A percentile compares a stretch with the other conserved stretches of the same genome.
These are phyloP conservation scores for Eucalyptus fibrosa DNA, from an alignment of 345 rosid species.

Conservation along the genomic window DNA sequence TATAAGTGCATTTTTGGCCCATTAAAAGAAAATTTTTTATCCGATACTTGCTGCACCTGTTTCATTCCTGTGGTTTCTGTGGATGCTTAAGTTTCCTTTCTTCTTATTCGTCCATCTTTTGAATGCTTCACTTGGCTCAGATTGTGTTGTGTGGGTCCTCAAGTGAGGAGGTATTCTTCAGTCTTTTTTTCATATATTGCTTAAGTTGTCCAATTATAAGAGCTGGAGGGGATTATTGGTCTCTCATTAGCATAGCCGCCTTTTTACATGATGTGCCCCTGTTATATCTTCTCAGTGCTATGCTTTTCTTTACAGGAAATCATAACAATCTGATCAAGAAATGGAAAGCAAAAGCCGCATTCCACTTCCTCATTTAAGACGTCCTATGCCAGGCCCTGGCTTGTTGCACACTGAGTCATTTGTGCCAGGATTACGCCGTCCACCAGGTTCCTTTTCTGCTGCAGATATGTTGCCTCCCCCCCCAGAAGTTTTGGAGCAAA, in stretches of 20 bases:
- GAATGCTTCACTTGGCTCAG: neutral
- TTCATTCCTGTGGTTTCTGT: neutral
- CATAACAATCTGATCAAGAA: neutral
- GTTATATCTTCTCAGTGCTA: neutral
- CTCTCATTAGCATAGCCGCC: neutral
- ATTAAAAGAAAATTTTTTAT: neutral
- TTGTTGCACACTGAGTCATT: conserved; percentile 44
- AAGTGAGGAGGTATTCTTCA: neutral
- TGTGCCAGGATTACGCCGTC: conserved; percentile 34
- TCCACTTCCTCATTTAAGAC: conserved; percentile 62
- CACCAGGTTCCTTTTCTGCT: conserved; percentile 40
- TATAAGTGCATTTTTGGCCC: neutral
- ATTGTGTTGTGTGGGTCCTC: neutral
- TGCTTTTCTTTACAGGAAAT: conserved; percentile 1
- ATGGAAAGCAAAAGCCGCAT: conserved; percentile 87
- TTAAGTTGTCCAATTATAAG: neutral
- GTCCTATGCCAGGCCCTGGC: conserved; percentile 52
- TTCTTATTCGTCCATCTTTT: neutral
- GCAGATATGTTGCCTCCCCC: conserved; percentile 74
- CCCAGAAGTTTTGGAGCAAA: conserved; percentile 81
- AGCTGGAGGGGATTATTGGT: neutral
- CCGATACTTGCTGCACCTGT: neutral
- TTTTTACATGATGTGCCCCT: neutral
- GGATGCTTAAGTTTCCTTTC: neutral
- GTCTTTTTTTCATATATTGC: neutral